Conservation (phyloP, 805 yeast genomes). For the Monosporozyma solicola region DNA sequence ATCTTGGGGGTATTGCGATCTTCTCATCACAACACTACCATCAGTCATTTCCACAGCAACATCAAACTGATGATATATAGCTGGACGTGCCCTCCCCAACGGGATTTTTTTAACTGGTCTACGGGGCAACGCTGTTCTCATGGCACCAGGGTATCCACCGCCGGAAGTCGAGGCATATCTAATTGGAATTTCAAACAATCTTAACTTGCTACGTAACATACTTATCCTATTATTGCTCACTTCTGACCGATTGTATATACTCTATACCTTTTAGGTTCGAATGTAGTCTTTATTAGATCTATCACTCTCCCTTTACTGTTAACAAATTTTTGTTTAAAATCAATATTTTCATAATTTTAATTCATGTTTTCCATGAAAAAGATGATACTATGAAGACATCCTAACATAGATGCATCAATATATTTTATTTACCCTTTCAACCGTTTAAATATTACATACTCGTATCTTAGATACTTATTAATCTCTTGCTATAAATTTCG, state of each 20-base stretch:
- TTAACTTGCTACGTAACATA: background rate
- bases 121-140: slow-evolving; percentile 23
- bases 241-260: too few species aligned
- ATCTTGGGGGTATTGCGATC: slow-evolving; percentile 79
- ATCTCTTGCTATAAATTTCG: background rate
- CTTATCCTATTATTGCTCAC: background rate
- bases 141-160: slow-evolving; percentile 18
- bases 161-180: slow-evolving; percentile 18
- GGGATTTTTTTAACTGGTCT: slow-evolving; percentile 63
- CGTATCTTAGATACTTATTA: background rate
- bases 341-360: too few species aligned
- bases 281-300: too few species aligned
- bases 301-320: too few species aligned
- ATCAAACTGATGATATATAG: slow-evolving; percentile 85
- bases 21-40: slow-evolving; percentile 79
- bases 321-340: too few species aligned
- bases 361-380: too few species aligned
- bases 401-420: too few species aligned
- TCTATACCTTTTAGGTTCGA: background rate
- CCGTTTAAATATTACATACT: background rate
- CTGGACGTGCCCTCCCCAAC: slow-evolving; percentile 86
- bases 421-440: background rate
- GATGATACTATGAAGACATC: too few species aligned
- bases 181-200: background rate
- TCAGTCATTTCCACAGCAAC: slow-evolving; percentile 85